Conservation (phyloP, 257 asterid species). For the Echites panduratus region DNA sequence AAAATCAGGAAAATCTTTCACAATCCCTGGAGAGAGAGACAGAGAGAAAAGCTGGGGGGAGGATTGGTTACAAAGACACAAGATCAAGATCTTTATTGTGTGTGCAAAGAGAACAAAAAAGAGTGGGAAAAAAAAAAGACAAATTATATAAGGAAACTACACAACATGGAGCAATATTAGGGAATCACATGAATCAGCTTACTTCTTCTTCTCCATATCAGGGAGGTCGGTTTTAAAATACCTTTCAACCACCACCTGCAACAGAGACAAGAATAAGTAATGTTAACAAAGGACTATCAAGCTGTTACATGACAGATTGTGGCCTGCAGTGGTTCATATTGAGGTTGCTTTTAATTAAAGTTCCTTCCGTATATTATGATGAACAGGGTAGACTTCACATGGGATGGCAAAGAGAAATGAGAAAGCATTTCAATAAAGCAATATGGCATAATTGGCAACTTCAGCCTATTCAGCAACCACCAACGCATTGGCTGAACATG, state of each 20-base stretch:
- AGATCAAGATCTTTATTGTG: background rate
- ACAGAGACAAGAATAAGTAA: background rate
- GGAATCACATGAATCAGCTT: conserved; percentile 19
- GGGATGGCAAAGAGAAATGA: background rate
- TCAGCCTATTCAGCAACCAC: background rate
- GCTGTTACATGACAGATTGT: background rate
- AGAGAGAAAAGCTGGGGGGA: background rate
- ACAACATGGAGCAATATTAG: conserved; percentile 2
- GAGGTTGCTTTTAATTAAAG: background rate
- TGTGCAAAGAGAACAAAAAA: no score
- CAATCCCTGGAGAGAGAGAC: background rate
- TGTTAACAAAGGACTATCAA: background rate
- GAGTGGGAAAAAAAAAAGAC: background rate
- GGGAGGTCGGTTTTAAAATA: conserved; percentile 85
- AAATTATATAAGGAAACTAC: no score
- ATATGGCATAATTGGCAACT: background rate
- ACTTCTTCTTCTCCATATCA: conserved; percentile 93
- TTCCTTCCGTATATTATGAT: background rate
- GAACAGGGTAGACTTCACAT: background rate
- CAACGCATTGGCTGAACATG: background rate
- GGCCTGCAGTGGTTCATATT: background rate
- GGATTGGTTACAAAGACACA: background rate
- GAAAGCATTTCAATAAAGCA: background rate
- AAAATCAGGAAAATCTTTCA: background rate
- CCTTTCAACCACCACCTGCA: conserved; percentile 85